Conservation (phyloP, 2,329 filamentous ascomycete genomes). For the Davidsoniella australis region DNA sequence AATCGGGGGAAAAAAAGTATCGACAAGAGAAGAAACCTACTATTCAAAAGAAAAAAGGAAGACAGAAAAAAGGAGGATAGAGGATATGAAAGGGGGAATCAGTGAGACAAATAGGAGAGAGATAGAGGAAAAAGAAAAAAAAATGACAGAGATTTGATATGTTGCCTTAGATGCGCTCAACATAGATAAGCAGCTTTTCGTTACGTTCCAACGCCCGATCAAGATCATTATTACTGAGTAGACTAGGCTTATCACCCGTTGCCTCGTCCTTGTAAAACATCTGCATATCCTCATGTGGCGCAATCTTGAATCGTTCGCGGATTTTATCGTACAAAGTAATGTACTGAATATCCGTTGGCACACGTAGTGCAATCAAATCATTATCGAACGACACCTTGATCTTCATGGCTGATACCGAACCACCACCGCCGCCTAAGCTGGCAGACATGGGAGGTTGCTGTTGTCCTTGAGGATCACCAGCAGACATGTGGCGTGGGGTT, state of each 20-base stretch:
- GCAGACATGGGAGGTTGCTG: constrained; percentile 39
- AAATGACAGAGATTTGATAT: background rate
- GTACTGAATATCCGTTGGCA: constrained; percentile 65
- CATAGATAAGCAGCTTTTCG: constrained; percentile 69
- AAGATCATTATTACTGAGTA: constrained; percentile 68
- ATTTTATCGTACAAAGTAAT: constrained; percentile 70
- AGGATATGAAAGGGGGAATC: background rate
- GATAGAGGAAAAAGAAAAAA: background rate
- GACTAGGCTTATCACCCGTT: constrained; percentile 53
- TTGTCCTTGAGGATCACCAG: constrained; percentile 17
- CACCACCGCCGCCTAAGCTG: constrained; percentile 10
- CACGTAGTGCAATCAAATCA: constrained; percentile 79
- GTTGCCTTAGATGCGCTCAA: constrained; percentile 31
- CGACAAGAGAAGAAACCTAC: background rate
- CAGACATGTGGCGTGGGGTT: constrained; percentile 28
- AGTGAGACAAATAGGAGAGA: background rate
- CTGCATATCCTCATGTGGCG: constrained; percentile 49
- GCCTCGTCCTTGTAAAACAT: constrained; percentile 78
- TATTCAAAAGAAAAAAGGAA: background rate
- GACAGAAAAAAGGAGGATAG: background rate
- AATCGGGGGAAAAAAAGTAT: background rate
- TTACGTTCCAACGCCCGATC: constrained; percentile 67
- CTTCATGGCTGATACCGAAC: constrained; percentile 48
- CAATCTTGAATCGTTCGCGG: constrained; percentile 63
- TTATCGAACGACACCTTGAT: constrained; percentile 91